Conservation (phyloP, 164 flowering plant genomes). For the Vitis riparia region DNA sequence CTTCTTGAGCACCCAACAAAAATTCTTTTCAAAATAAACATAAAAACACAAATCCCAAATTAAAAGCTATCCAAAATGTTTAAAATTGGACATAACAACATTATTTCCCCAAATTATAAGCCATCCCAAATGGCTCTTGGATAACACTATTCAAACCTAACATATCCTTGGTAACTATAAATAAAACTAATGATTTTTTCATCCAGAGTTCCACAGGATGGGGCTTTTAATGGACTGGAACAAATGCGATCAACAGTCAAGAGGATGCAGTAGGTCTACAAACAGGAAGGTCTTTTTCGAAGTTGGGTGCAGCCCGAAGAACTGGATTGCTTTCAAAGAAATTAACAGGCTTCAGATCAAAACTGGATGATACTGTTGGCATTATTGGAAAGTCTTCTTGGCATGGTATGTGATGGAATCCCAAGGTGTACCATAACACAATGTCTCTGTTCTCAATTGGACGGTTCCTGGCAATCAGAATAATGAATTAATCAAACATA, state of each 20-base stretch:
- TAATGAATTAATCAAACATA: no score
- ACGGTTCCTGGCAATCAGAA: slow-evolving; percentile 42
- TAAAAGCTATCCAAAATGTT: no score
- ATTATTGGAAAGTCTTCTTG: slow-evolving; percentile 87
- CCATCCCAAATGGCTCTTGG: neutral
- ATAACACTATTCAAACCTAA: neutral
- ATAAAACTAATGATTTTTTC: neutral
- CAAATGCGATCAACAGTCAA: slow-evolving; percentile 2
- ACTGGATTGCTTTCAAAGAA: slow-evolving; percentile 86
- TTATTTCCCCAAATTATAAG: neutral
- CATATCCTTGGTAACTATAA: neutral
- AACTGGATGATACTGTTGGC: slow-evolving; percentile 81
- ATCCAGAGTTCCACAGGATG: neutral
- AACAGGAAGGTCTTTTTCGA: slow-evolving; percentile 59
- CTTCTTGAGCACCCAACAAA: no score
- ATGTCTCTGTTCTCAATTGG: slow-evolving; percentile 71
- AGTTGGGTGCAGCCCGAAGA: slow-evolving; percentile 48
- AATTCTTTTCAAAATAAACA: no score
- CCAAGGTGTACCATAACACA: slow-evolving; percentile 84
- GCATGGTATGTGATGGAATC: slow-evolving; percentile 89
- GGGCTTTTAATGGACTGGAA: no score
- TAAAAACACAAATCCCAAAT: no score
- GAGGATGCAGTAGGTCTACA: slow-evolving; percentile 49
- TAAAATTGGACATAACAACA: no score
- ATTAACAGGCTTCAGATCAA: slow-evolving; percentile 79